Evolutionary conservation across 164 flowering plant genomes (phyloP), one percentile per base, ranked within the genome.

Genomic region (Pachysandra terminalis): DNA sequence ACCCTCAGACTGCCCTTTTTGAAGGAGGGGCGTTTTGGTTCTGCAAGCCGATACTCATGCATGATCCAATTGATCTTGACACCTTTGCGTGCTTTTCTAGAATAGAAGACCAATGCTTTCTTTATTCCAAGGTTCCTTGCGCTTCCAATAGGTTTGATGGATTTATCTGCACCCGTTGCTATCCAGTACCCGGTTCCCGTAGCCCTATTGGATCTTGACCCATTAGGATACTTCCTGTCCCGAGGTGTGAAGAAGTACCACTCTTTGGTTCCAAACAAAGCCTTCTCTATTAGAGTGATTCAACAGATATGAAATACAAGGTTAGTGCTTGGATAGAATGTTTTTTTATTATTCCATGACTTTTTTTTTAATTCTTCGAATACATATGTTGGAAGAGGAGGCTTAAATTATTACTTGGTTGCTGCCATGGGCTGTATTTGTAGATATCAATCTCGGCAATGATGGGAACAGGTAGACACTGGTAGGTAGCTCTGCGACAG

Each of bases 161-260:
- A 74, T 54, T 70, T 74, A n/a, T 74, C 77, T 27, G 77, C 77
- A 12, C 77, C 77, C 0, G 77, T 74, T 16, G 77, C 77, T 41
- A 70, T 74, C 77, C 77, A 74, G 37, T 74, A 74, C 27, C 77
- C 77, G 7, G 45, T 65, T 23, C 71, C 70, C 0, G 77, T 74
- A 23, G 77, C 67, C 61, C 77, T 65, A 35, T 74, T 74, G 19
- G 77, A 74, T 60, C 77, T 61, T 24, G 71, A 74, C 0, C 77
- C 74, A 13, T 74, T 74, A 2, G 77, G 77, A 28, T 74, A 74
- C 40, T 74, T 74, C 41, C 77, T 48, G 49, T 74, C 77, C 19
- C 77, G 37, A 19, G 77, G 77, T 10, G 70, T 68, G 62, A 74
- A 74, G 71, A 74, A 74, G 41, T 74, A 74, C 77, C 77, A 74